Conservation (phyloP, 805 yeast species). For the Starmera pachycereana region DNA sequence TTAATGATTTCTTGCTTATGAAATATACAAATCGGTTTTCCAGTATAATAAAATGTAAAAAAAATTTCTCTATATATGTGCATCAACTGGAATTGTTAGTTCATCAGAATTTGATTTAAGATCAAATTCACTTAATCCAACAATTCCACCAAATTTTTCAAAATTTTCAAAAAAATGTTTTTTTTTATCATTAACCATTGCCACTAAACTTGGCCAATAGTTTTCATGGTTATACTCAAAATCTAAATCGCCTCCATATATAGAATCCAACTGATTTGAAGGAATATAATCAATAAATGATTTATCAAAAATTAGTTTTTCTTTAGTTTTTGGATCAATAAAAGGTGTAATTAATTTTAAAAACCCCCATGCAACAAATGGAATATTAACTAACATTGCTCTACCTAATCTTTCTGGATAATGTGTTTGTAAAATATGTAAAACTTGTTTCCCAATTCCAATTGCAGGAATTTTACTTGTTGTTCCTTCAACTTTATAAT, state of each 20-base stretch:
- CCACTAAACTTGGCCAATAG: conserved; percentile 64
- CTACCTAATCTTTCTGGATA: conserved; percentile 95
- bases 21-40: background rate
- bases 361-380: conserved; percentile 84
- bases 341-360: conserved; percentile 82
- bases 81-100: conserved; percentile 16
- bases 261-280: conserved; percentile 59
- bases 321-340: conserved; percentile 85
- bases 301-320: conserved; percentile 78
- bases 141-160: conserved; percentile 48
- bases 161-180: conserved; percentile 53
- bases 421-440: conserved; percentile 90
- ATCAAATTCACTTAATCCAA: conserved; percentile 74
- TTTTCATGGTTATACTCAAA: conserved; percentile 67
- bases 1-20: no score
- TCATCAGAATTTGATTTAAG: conserved; percentile 38
- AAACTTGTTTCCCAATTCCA: conserved; percentile 80
- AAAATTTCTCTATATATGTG: background rate
- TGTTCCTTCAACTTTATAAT: conserved; percentile 33
- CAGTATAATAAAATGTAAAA: background rate
- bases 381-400: conserved; percentile 83
- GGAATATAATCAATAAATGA: conserved; percentile 78
- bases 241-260: conserved; percentile 71
- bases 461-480: conserved; percentile 73
- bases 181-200: conserved; percentile 47